phyloP scores from a whole-genome alignment of 2,329 filamentous ascomycete species.

The Xylaria sp. region DNA sequence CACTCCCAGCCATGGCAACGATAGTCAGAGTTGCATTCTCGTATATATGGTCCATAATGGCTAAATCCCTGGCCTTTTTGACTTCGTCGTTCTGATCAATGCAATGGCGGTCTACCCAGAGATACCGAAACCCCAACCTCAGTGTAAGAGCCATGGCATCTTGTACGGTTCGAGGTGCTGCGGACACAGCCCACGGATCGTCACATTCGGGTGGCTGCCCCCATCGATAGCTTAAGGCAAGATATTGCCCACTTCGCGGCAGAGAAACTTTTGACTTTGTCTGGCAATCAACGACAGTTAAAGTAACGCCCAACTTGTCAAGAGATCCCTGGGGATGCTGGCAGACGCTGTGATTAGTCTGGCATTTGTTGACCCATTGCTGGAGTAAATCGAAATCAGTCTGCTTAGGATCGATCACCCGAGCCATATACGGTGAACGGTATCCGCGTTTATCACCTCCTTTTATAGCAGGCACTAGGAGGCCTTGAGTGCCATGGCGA shows the following conservation, averaged over 20 bases:
- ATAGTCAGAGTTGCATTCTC: slow-evolving; percentile 15
- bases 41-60: slow-evolving; percentile 14
- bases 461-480: background rate
- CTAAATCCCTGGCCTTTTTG: background rate
- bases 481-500: slow-evolving; percentile 8
- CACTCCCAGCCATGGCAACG: slow-evolving; percentile 6
- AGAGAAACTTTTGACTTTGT: background rate
- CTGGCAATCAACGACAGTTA: slow-evolving; percentile 3
- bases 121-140: background rate
- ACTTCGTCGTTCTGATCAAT: slow-evolving; percentile 6
- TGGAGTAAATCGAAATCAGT: slow-evolving; percentile 1
- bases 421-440: background rate
- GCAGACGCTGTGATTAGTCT: background rate
- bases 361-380: slow-evolving; percentile 11
- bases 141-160: slow-evolving; percentile 12
- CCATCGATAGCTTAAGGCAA: slow-evolving; percentile 14
- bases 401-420: background rate
- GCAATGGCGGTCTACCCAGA: slow-evolving; percentile 17
- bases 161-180: slow-evolving; percentile 7
- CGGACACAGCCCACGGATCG: slow-evolving; percentile 10
- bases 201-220: background rate
- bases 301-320: background rate
- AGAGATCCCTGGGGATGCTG: background rate
- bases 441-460: background rate
- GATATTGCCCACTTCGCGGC: background rate